Evolutionary conservation across 2,329 filamentous ascomycete genomes (phyloP), one percentile per base, ranked within the genome.

Genomic region (Exophiala calicioides): DNA sequence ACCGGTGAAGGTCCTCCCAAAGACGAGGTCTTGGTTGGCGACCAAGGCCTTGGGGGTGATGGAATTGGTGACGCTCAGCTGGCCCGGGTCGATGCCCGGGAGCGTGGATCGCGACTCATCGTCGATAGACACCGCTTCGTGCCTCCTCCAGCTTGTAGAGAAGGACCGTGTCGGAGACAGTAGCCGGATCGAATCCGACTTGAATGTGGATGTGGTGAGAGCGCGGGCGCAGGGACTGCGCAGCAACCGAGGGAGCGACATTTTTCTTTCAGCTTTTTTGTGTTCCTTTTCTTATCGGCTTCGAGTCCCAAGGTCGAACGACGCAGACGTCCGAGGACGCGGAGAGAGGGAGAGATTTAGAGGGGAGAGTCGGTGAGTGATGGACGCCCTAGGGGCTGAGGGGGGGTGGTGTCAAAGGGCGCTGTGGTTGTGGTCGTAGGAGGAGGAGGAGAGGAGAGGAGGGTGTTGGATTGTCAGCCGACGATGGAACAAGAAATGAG

Each of bases 1-100:
- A 90, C 89, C 90, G 62, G 93, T 95, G 70, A 98, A 98, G 38
- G 84, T 85, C 58, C 81, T 81, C 55, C 93, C 93, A 68, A 98
- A 98, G 55, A 97, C 76, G 44, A 98, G 82, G 55, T 94, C 83
- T 65, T 91, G 80, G 10, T 86, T 81, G 43, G 90, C 84, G 53
- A 79, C 76, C 44, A 91, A 75, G 21, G 78, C 67, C 70, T 91
- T 93, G 8, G 91, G 93, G 3, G 78, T 81, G 5, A 75, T 79
- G 1, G 88, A 94, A 71, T 84, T 82, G 49, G 82, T 83, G 62
- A 96, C 77, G 37, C 77, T 74, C 50, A 97, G 80, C 69, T 85
- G 85, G 29, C 82, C 79, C n/a, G 85, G 73, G 67, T 97, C 88
- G 56, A 97, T 79, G 45, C 80, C 82, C 44, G 80, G 76, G 23